Conservation (phyloP, 257 asterid species). For the Solanum paucissectum region DNA sequence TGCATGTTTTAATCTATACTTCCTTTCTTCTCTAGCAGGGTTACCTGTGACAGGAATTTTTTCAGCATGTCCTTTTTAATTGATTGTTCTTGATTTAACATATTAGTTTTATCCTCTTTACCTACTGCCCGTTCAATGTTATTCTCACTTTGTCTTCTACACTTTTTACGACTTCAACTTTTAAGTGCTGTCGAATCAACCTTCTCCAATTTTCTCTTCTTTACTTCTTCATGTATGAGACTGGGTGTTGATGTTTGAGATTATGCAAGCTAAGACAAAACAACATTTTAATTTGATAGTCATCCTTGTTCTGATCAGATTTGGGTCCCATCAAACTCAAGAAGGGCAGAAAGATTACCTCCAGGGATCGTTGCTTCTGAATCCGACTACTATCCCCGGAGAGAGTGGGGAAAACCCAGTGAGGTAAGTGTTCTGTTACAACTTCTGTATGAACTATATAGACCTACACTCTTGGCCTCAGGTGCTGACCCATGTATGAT, state of each 20-base stretch:
- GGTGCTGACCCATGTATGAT: not conserved
- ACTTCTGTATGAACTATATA: not conserved
- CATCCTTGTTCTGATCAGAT: conserved; percentile 26
- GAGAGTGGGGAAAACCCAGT: conserved; percentile 76
- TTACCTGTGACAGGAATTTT: not conserved
- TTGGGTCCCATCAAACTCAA: conserved; percentile 75
- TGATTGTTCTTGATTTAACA: not conserved
- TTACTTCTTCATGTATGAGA: not conserved
- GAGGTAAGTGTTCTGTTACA: conserved; percentile 38
- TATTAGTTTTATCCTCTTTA: not conserved
- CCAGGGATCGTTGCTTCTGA: conserved; percentile 52
- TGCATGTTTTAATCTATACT: not conserved
- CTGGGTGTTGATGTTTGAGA: not conserved
- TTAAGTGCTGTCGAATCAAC: not conserved
- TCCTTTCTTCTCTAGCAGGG: not conserved
- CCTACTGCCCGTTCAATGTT: not conserved
- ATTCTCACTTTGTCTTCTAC: not conserved
- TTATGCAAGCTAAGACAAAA: conserved; percentile 16
- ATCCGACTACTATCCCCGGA: conserved; percentile 57
- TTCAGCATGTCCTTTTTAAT: not conserved
- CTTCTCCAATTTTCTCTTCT: not conserved
- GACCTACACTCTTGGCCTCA: not conserved
- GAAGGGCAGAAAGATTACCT: conserved; percentile 80
- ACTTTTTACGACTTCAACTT: not conserved
- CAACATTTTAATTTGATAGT: not conserved